phyloP scores from a whole-genome alignment of 441 rosid genomes.

The Erodium moschatum region DNA sequence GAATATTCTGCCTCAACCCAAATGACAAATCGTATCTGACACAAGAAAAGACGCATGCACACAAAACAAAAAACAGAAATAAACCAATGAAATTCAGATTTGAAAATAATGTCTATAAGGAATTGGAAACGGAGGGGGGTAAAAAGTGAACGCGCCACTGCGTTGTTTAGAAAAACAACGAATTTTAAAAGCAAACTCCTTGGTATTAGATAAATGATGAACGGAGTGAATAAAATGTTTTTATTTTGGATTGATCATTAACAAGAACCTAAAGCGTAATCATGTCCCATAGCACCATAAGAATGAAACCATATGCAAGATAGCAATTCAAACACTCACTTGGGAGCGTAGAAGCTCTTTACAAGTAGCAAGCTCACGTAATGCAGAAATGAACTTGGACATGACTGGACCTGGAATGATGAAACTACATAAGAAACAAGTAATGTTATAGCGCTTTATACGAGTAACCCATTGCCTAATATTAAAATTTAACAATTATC shows the following conservation, averaged over 20 bases:
- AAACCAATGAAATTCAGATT: too few relatives aligned
- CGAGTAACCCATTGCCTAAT: neutral
- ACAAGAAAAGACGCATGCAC: conserved; percentile 3
- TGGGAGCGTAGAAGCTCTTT: conserved; percentile 86
- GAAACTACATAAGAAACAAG: conserved; percentile 21
- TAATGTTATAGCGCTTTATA: neutral
- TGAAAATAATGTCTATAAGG: too few relatives aligned
- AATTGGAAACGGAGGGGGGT: too few relatives aligned
- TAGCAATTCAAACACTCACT: conserved; percentile 39
- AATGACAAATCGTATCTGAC: conserved; percentile 11
- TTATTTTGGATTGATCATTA: conserved; percentile 2
- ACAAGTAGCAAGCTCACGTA: conserved; percentile 70
- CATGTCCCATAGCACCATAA: neutral
- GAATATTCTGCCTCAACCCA: conserved; percentile 15
- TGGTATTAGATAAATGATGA: neutral
- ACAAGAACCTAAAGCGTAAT: neutral
- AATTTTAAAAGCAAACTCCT: neutral
- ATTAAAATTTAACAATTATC: neutral
- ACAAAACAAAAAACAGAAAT: neutral
- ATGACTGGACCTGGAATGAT: conserved; percentile 62
- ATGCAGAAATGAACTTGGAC: conserved; percentile 60
- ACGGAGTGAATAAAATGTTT: neutral
- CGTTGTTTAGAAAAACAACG: too few relatives aligned
- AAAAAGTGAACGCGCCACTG: too few relatives aligned
- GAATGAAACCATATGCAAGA: conserved; percentile 1